Evolutionary conservation across 768 basidiomycete species (phyloP), one percentile per base, ranked within the genome.

Genomic region (Daedaleopsis sinensis): DNA sequence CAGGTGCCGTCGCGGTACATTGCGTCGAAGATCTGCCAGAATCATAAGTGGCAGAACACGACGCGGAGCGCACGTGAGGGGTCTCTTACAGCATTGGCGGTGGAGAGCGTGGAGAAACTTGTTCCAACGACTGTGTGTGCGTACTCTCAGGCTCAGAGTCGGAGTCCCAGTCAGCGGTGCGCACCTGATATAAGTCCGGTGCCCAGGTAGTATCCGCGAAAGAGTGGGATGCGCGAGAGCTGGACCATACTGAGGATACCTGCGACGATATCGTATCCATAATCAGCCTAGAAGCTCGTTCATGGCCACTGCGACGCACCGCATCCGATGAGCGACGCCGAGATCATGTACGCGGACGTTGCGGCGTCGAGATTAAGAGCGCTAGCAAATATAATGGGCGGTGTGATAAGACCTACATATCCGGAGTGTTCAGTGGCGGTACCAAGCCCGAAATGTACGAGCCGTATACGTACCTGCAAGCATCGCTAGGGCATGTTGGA

Each of bases 1-100:
- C 93, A 95, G 1, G 88, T 92, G 1, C 92, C 92, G 58, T 91
- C 83, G 1, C 74, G 80, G 73, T 95, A 94, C 84, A 93, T 86
- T 3, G 86, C 81, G 63, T 85, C 73, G 69, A 94, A 92, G 42
- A 92, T 86, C 88, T 89, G 48, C 42, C 27, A 32, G 4, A 32
- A 32, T 3, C 15, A 19, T 46, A 27, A 55, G 27, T 2, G 23
- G 2, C 23, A 32, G 12, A 10, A 6, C 39, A 18, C 2, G 0
- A 7, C n/a, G n/a, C n/a, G 8, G 16, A 3, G 12, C 9, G 21
- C 16, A 19, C 2, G 16, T 32, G 21, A n/a, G n/a, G n/a, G n/a
- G n/a, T n/a, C n/a, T n/a, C 54, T 35, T 13, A 55, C 54, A 2
- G 43, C 54, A 38, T 55, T 55, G 1, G 54, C 54, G 18, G 54